Base-by-base conservation (phyloP, 2,329 filamentous ascomycete species). In the Ceratocystis albifundus region DNA sequence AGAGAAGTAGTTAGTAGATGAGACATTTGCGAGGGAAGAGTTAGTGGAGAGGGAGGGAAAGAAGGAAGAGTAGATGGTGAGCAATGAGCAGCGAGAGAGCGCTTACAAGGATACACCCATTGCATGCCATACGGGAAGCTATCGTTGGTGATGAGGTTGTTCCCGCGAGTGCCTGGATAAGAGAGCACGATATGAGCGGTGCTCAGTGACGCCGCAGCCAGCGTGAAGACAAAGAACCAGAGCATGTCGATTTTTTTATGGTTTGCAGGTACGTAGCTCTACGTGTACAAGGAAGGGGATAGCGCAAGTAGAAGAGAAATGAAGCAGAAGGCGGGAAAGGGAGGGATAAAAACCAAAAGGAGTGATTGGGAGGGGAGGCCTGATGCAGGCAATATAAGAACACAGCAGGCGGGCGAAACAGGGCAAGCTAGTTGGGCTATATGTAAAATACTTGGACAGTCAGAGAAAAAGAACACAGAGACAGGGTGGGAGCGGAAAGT, bases 51-150 rank as follows among this genome's bases (percentile, higher is more conserved):
- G 68, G 59, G 64, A 61, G 62, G 30, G 61, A 44, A 22, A 41
- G 20, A 64, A n/a, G 61, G 36, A n/a, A n/a, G 45, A 20, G 45
- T 22, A 53, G 48, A 53, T 1, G 4, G 20, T 22, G 48, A 28
- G 12, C 20, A 28, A n/a, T n/a, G n/a, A n/a, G n/a, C n/a, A n/a
- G n/a, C n/a, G n/a, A n/a, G 22, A n/a, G 28, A 20, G n/a, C 5
- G 65, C 89, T 78, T 80, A 96, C 91, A 96, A 76, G 92, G 91
- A 79, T 96, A 96, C 74, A 87, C 85, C 91, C 91, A 96, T 78
- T 96, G 88, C 89, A 94, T 93, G 77, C 91, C 92, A 71, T 89
- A 96, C 1, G 91, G 91, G 71, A 84, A 94, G 0, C 82, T 85
- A 1, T 84, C 84, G 74, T 90, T 95, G 55, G 87, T 88, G 73